Conservation (phyloP, 768 basidiomycete genomes). For the Tricholoma bakamatsutake region DNA sequence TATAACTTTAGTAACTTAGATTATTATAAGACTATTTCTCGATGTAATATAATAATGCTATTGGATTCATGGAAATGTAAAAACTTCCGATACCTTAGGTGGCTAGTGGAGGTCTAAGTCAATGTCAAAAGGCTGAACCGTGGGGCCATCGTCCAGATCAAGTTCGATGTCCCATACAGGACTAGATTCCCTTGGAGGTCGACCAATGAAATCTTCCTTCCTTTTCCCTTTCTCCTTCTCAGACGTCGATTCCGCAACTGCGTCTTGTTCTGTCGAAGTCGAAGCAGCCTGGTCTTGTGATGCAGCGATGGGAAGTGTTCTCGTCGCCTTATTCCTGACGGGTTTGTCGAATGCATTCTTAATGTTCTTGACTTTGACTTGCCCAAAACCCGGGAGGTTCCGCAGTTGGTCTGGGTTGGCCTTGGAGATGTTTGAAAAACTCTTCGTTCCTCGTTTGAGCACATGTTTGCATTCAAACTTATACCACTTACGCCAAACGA, state of each 20-base stretch:
- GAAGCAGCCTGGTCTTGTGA: slow-evolving; percentile 19
- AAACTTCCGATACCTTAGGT: background rate
- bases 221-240: slow-evolving; percentile 7
- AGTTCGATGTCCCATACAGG: slow-evolving; percentile 74
- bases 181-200: slow-evolving; percentile 37
- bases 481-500: slow-evolving; percentile 75
- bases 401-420: slow-evolving; percentile 71
- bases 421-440: slow-evolving; percentile 75
- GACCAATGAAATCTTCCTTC: slow-evolving; percentile 18
- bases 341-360: slow-evolving; percentile 90
- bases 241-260: slow-evolving; percentile 1
- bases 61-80: background rate
- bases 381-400: slow-evolving; percentile 88
- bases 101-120: slow-evolving; percentile 40
- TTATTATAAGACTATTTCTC: background rate
- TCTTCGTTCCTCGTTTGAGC: slow-evolving; percentile 38
- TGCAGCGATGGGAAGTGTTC: slow-evolving; percentile 29
- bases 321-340: slow-evolving; percentile 65
- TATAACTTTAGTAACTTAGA: background rate
- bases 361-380: slow-evolving; percentile 87
- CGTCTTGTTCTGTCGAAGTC: background rate
- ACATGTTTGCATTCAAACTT: background rate
- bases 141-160: slow-evolving; percentile 31
- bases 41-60: background rate
- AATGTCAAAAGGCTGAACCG: slow-evolving; percentile 32